These are phyloP conservation scores for Corrigiola litoralis DNA, from an alignment of 179 eudicot genomes.

Conservation along the genomic window DNA sequence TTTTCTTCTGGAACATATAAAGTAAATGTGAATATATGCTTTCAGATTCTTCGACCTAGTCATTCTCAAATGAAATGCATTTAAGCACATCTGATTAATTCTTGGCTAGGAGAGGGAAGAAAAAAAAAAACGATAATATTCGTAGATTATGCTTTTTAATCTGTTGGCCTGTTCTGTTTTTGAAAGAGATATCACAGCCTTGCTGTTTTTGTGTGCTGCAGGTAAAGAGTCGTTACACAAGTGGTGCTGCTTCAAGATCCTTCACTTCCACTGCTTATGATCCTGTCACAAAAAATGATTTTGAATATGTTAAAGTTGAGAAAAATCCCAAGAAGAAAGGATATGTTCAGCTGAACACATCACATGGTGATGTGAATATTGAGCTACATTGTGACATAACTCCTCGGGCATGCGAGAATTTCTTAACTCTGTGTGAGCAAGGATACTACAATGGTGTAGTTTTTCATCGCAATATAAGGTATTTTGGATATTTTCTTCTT, in stretches of 20 bases:
- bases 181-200: background rate
- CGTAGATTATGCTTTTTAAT: too few species aligned
- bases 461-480: conserved; percentile 92
- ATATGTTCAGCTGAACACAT: conserved; percentile 79
- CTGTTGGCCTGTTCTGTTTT: too few species aligned
- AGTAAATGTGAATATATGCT: too few species aligned
- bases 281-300: conserved; percentile 85
- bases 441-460: conserved; percentile 88
- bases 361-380: conserved; percentile 96
- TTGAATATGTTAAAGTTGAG: conserved; percentile 83
- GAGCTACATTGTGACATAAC: conserved; percentile 91
- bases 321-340: conserved; percentile 98
- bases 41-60: too few species aligned
- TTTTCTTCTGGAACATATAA: too few species aligned
- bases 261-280: conserved; percentile 94
- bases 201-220: conserved; percentile 20
- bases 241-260: conserved; percentile 97
- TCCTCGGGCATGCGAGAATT: conserved; percentile 95
- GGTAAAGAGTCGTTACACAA: conserved; percentile 93
- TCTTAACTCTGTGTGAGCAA: conserved; percentile 86
- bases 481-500: conserved; percentile 10
- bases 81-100: too few species aligned
- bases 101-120: too few species aligned
- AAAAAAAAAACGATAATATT: background rate
- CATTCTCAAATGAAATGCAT: too few species aligned